Percentiles rank a stretch among this genome's conserved stretches.
Evolutionary conservation across 176 grass and related monocot species (phyloP).

Genomic region (Thalia dealbata): DNA sequence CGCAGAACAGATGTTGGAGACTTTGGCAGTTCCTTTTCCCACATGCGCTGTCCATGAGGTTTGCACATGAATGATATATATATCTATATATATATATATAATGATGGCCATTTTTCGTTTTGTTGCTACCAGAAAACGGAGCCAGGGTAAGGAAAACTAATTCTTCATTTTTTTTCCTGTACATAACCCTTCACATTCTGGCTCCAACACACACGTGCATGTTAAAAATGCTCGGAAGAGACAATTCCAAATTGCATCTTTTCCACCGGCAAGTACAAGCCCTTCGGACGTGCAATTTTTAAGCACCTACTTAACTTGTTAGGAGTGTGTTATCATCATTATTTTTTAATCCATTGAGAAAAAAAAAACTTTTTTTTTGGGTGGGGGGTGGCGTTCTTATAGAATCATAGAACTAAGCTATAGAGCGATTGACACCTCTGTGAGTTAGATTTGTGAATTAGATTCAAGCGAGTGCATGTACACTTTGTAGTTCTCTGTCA

Average conservation of each 20-base stretch:
- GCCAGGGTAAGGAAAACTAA: not conserved
- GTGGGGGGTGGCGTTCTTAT: not conserved
- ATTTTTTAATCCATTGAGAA: no score
- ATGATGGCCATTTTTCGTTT: not conserved
- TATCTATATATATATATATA: not conserved
- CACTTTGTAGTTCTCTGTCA: not conserved
- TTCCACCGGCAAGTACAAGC: no score
- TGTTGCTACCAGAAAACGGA: not conserved
- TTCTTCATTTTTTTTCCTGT: no score
- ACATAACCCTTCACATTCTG: not conserved
- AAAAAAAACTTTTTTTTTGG: not conserved
- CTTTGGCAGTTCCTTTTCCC: constrained; percentile 26
- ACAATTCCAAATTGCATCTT: no score
- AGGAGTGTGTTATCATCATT: no score
- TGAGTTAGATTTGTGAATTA: constrained; percentile 1
- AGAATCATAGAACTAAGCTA: not conserved
- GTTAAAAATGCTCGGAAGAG: no score
- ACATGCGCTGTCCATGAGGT: not conserved
- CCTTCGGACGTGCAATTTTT: no score
- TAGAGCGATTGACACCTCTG: not conserved
- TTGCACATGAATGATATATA: not conserved
- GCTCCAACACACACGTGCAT: not conserved
- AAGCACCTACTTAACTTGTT: no score
- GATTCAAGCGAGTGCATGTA: not conserved
- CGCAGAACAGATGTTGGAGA: constrained; percentile 48